Conservation (phyloP, 1,284 basidiomycete species). For the Sanghuangporus sanghuang region DNA sequence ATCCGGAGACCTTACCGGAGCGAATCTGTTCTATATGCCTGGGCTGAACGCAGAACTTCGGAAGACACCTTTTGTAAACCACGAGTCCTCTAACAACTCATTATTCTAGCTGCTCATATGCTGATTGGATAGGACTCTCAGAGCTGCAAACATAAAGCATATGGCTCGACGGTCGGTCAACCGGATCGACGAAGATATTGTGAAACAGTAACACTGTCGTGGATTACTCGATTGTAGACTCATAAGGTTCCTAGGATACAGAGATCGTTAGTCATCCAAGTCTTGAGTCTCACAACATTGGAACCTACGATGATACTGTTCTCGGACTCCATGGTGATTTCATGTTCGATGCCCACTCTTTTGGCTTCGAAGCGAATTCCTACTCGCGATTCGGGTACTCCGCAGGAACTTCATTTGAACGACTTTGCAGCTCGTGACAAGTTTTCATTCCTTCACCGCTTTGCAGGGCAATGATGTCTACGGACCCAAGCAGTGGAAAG, state of each 20-base stretch:
- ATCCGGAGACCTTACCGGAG: constrained; percentile 24
- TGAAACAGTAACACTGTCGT: too few relatives aligned
- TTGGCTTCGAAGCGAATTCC: constrained; percentile 30
- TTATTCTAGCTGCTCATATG: neutral
- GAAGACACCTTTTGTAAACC: constrained; percentile 21
- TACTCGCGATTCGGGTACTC: too few relatives aligned
- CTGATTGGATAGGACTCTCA: too few relatives aligned
- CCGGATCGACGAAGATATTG: constrained; percentile 24
- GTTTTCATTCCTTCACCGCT: too few relatives aligned
- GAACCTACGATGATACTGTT: constrained; percentile 36
- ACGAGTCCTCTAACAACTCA: constrained; percentile 16
- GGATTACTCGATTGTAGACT: too few relatives aligned
- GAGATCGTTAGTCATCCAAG: constrained; percentile 27
- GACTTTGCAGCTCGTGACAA: too few relatives aligned
- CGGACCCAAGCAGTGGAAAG: too few relatives aligned
- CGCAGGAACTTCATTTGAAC: too few relatives aligned
- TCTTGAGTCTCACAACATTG: constrained; percentile 32
- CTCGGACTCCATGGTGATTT: constrained; percentile 34
- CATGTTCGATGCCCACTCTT: constrained; percentile 32
- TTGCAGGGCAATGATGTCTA: too few relatives aligned
- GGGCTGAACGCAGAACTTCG: constrained; percentile 25
- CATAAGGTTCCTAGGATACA: constrained; percentile 11
- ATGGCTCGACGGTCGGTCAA: constrained; percentile 17
- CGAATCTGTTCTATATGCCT: constrained; percentile 31
- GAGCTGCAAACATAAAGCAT: too few relatives aligned